These are phyloP conservation scores for Otatea glauca DNA, from an alignment of 176 grass and related monocot species.

Conservation along the genomic window DNA sequence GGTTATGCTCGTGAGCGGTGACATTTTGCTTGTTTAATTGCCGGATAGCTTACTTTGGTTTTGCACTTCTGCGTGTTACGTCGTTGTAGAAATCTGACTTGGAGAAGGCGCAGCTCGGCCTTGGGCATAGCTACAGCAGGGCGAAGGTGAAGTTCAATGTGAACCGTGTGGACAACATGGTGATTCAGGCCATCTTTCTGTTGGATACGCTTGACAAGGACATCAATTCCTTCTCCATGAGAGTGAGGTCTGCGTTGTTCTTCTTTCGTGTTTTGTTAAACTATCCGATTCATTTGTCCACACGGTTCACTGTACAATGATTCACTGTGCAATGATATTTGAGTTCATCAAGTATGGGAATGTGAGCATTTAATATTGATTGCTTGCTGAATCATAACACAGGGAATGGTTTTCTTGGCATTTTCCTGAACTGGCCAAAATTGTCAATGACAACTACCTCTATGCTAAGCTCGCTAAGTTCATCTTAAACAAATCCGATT, in stretches of 20 bases:
- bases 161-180: slow-evolving; percentile 89
- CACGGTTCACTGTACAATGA: background rate
- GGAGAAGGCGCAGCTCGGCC: slow-evolving; percentile 67
- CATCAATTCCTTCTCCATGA: slow-evolving; percentile 92
- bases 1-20: background rate
- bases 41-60: slow-evolving; percentile 14
- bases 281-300: background rate
- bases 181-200: slow-evolving; percentile 89
- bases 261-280: background rate
- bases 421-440: slow-evolving; percentile 85
- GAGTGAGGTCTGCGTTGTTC: slow-evolving; percentile 65
- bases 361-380: background rate
- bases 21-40: background rate
- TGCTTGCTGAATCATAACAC: background rate
- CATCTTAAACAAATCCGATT: slow-evolving; percentile 73
- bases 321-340: background rate
- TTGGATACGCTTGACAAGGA: slow-evolving; percentile 89
- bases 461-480: slow-evolving; percentile 82
- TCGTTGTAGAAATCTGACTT: slow-evolving; percentile 59
- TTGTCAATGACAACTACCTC: slow-evolving; percentile 86
- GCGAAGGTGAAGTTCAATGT: slow-evolving; percentile 95
- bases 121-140: slow-evolving; percentile 81
- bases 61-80: background rate
- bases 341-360: background rate
- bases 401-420: slow-evolving; percentile 94